Conservation (phyloP, 768 basidiomycete species). For the Candolleomyces eurysporus region DNA sequence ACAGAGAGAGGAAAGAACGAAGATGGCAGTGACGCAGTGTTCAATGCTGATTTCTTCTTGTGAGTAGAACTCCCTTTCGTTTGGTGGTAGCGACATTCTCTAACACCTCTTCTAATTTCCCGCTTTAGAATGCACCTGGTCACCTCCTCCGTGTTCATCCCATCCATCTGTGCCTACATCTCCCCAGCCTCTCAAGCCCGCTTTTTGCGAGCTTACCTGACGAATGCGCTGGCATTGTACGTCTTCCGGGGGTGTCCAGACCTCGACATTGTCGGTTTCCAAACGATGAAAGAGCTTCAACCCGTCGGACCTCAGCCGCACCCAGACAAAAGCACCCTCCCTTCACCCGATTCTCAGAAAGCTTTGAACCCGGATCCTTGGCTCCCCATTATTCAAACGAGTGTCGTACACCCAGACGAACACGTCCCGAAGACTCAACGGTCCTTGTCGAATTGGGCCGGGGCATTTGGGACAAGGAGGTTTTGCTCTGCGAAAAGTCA, state of each 20-base stretch:
- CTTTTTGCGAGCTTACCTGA: conserved; percentile 60
- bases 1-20: conserved; percentile 25
- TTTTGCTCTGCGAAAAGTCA: conserved; percentile 35
- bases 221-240: conserved; percentile 50
- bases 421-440: conserved; percentile 39
- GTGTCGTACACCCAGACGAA: conserved; percentile 59
- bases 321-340: conserved; percentile 23
- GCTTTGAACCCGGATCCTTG: conserved; percentile 52
- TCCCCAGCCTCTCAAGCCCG: conserved; percentile 42
- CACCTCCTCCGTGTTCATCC: conserved; percentile 63
- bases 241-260: conserved; percentile 53
- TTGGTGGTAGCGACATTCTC: background rate
- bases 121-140: conserved; percentile 57
- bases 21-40: conserved; percentile 27
- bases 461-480: conserved; percentile 17
- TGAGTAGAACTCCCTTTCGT: conserved; percentile 29
- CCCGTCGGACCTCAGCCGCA: conserved; percentile 17
- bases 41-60: conserved; percentile 61
- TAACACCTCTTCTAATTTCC: background rate
- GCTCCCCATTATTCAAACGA: conserved; percentile 52
- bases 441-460: conserved; percentile 28
- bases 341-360: conserved; percentile 28
- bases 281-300: conserved; percentile 14
- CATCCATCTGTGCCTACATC: conserved; percentile 43
- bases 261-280: conserved; percentile 52